Evolutionary conservation across 2,329 filamentous ascomycete species (phyloP).

Genomic region (Fusarium sp.): DNA sequence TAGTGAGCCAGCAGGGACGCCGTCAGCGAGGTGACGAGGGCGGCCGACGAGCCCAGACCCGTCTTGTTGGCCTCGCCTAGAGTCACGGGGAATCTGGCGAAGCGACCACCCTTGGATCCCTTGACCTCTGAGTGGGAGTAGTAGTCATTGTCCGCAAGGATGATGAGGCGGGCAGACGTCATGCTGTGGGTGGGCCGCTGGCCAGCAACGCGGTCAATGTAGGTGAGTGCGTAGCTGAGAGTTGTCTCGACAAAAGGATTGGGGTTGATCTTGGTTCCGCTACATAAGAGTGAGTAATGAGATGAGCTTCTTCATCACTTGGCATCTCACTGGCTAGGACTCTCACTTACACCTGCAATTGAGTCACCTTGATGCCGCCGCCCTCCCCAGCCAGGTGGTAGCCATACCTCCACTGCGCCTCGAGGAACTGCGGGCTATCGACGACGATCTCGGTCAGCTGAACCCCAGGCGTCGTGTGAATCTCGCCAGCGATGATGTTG

Average conservation of each 20-base stretch:
- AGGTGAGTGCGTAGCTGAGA: slow-evolving; percentile 87
- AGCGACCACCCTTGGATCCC: slow-evolving; percentile 60
- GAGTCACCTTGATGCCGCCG: slow-evolving; percentile 84
- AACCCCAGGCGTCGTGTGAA: slow-evolving; percentile 71
- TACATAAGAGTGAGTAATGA: slow-evolving; percentile 44
- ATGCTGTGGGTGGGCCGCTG: slow-evolving; percentile 62
- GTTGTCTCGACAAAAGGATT: slow-evolving; percentile 96
- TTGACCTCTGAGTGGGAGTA: slow-evolving; percentile 74
- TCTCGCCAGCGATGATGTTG: slow-evolving; percentile 70
- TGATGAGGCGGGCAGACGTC: slow-evolving; percentile 79
- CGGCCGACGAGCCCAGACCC: slow-evolving; percentile 92
- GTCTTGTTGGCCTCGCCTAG: slow-evolving; percentile 91
- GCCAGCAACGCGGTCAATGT: slow-evolving; percentile 66
- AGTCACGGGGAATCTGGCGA: slow-evolving; percentile 81
- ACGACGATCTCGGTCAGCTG: slow-evolving; percentile 81
- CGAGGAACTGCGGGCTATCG: slow-evolving; percentile 88
- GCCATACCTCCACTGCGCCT: slow-evolving; percentile 89
- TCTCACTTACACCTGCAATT: slow-evolving; percentile 79
- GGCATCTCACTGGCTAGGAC: background rate
- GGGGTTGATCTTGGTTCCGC: slow-evolving; percentile 57
- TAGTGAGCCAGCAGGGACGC: slow-evolving; percentile 83
- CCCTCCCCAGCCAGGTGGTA: slow-evolving; percentile 76
- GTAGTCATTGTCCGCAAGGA: slow-evolving; percentile 96
- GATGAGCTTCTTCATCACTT: background rate
- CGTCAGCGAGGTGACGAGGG: slow-evolving; percentile 89